phyloP scores from a whole-genome alignment of 2,329 filamentous ascomycete genomes.

The Sporothrix pallida region DNA sequence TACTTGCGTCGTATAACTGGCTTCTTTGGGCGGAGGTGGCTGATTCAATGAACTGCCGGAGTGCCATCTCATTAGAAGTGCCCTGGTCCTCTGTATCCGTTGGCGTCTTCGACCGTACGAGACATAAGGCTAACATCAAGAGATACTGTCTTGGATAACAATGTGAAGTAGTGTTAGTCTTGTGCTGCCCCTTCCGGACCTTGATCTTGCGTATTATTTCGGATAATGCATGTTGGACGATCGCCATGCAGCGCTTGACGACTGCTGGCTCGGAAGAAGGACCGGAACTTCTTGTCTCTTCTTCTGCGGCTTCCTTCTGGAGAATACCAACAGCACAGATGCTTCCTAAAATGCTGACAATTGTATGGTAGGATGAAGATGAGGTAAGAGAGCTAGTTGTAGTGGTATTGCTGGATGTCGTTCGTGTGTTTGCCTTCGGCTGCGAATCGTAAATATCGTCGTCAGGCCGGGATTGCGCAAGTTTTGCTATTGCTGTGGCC shows the following conservation, averaged over 20 bases:
- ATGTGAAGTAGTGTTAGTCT: not conserved
- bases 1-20: conserved; percentile 44
- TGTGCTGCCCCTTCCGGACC: not conserved
- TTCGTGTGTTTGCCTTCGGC: not conserved
- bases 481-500: conserved; percentile 35
- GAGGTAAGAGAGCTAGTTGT: not conserved
- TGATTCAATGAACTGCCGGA: not conserved
- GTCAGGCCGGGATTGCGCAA: conserved; percentile 6
- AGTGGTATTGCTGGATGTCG: not conserved
- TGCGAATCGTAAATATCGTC: not conserved
- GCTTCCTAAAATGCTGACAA: conserved; percentile 51
- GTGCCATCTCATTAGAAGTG: not conserved
- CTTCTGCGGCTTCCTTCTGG: conserved; percentile 35
- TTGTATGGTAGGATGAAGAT: conserved; percentile 45
- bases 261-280: not conserved
- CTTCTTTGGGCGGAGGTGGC: conserved; percentile 30
- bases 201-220: not conserved
- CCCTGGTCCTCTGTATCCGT: too few relatives aligned
- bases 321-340: conserved; percentile 48
- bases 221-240: conserved; percentile 16
- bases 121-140: not conserved
- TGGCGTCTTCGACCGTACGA: not conserved
- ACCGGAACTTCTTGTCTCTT: not conserved
- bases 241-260: not conserved
- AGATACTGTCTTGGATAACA: conserved; percentile 18